Evolutionary conservation across 1,139 yeast species (phyloP).

Genomic region (Candida sanyaensis): DNA sequence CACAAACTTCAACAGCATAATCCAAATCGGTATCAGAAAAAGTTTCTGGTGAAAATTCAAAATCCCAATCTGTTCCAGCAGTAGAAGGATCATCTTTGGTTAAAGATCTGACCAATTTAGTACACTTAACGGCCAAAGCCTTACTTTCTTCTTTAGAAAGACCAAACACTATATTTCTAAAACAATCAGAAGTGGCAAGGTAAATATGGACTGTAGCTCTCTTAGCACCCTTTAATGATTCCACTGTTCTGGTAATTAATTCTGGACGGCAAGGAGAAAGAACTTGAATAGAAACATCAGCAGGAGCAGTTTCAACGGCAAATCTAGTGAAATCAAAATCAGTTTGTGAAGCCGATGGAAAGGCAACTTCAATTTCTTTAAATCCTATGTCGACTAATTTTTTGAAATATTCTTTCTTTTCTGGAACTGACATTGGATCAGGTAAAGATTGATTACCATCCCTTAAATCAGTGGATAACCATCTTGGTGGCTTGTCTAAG

Average conservation of each 20-base stretch:
- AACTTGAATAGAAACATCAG: constrained; percentile 48
- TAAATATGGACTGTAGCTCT: constrained; percentile 50
- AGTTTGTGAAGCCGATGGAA: constrained; percentile 51
- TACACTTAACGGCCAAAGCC: constrained; percentile 41
- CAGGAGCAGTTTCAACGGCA: constrained; percentile 50
- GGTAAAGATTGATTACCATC: constrained; percentile 54
- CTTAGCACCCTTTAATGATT: constrained; percentile 49
- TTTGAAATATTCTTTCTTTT: constrained; percentile 47
- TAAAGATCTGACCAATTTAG: constrained; percentile 41
- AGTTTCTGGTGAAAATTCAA: constrained; percentile 50
- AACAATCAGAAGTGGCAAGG: constrained; percentile 49
- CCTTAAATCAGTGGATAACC: constrained; percentile 52
- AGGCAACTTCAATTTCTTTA: constrained; percentile 51
- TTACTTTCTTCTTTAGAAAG: constrained; percentile 45
- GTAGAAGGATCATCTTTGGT: constrained; percentile 43
- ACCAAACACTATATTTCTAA: constrained; percentile 48
- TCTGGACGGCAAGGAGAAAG: constrained; percentile 50
- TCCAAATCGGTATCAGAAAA: constrained; percentile 48
- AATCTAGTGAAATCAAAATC: constrained; percentile 52
- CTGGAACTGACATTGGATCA: constrained; percentile 50
- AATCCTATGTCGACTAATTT: constrained; percentile 48
- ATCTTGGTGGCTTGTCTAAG: constrained; percentile 46
- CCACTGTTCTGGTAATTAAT: constrained; percentile 46
- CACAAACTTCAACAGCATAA: constrained; percentile 47
- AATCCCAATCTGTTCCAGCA: constrained; percentile 45